Evolutionary conservation across 1,284 basidiomycete genomes (phyloP), one percentile per base, ranked within the genome.

Genomic region (Austroboletus niveus): DNA sequence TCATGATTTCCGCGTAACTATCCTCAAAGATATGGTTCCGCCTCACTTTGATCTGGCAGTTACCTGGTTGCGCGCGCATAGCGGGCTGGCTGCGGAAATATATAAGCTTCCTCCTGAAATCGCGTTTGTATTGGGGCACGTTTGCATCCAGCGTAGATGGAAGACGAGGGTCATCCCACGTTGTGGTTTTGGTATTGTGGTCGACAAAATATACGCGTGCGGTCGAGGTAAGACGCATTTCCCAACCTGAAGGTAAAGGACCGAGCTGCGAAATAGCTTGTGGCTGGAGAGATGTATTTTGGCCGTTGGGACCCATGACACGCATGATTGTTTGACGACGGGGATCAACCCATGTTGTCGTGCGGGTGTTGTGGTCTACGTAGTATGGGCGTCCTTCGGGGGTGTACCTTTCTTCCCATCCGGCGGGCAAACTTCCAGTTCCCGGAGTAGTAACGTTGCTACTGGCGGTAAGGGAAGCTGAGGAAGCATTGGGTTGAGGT

Each of bases 151-250:
- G 75, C 36, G 82, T 80, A 22, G 87, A 90, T 11, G 92, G 93
- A 62, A 97, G 73, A 62, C 95, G 82, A 40, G 92, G 89, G 70
- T 98, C 94, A 70, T 97, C 94, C 94, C 94, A 98, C 1, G 94
- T 96, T n/a, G 94, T 98, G 22, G 94, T 98, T 79, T 92, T 91
- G 49, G 90, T 95, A 72, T 94, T 96, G 76, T 96, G 94, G 69
- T 96, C 93, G 38, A 96, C 94, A 71, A 96, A 98, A 76, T 98
- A 98, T 14, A 97, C 92, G 45, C 94, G 83, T 2, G 93, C 92
- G 2, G 93, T 96, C 1, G 89, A 87, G 1, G 94, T 97, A 51
- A 98, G 84, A 53, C 94, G 88, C 94, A 97, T 97, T 72, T 98
- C 94, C 94, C 94, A 98, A 45, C 94, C 94, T 51, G 88, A 91